Base-by-base conservation (phyloP, 2,329 filamentous ascomycete genomes). In the Nemania sp. region DNA sequence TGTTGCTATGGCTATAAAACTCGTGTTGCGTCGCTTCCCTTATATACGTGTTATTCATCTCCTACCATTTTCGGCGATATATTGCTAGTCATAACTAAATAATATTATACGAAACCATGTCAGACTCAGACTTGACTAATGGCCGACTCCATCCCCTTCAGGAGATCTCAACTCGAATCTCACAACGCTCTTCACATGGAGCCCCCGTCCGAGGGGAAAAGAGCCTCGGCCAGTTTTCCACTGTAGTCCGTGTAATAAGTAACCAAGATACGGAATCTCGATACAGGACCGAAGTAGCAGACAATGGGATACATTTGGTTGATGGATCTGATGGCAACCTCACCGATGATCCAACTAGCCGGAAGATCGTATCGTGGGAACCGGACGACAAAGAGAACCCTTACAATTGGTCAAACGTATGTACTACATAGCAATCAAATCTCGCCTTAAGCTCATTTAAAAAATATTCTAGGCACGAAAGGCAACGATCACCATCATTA, bases 381-480 rank as follows among this genome's bases (percentile, higher is more conserved):
- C 71, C 79, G 2, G 74, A 84, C 43, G 86, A 87, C 70, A 77
- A 80, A 1, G 85, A 86, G 68, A 86, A 88, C 66, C 85, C 85
- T 1, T 82, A 86, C 74, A 87, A 87, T 74, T 88, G 84, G 83
- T 78, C 83, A 68, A 52, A 81, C 82, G 74, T 68, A 77, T 3
- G 70, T 54, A 10, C 22, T 27, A 38, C 22, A 29, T 27, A 2
- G 18, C 38, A 24, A 3, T n/a, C 35, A 8, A 18, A 7, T 22
- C 4, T 27, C 49, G 61, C 27, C 41, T 4, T 49, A 13, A 24
- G 29, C 43, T 56, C 49, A 29, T 20, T 52, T 58, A 29, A 65
- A n/a, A 51, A 11, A 20, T 29, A 29, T 20, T 24, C 20, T 69
- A 89, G 85, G 72, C 72, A 57, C 87, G 83, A 73, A 92, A 92